Evolutionary conservation across 208 protist species (phyloP).

Genomic region (Leishmania tropica): DNA sequence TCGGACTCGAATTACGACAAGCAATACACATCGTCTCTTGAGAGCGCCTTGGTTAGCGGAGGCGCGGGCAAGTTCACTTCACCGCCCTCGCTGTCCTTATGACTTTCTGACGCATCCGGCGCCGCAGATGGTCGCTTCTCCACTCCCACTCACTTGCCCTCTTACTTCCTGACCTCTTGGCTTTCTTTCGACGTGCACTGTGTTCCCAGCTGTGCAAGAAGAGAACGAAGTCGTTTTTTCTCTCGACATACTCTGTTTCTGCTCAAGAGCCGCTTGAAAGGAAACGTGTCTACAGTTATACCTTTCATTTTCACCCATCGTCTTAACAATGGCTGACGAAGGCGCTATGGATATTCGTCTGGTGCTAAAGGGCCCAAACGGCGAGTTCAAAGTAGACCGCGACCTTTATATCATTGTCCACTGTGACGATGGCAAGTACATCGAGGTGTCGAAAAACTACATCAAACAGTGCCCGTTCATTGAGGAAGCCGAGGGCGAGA

Average conservation of each 20-base stretch:
- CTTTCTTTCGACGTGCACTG: neutral
- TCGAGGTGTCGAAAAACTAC: conserved; percentile 45
- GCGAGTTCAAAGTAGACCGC: conserved; percentile 39
- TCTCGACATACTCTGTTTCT: neutral
- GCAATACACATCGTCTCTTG: neutral
- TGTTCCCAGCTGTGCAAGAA: neutral
- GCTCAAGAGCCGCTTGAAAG: neutral
- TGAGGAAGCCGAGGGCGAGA: conserved; percentile 23
- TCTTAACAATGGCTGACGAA: conserved; percentile 21
- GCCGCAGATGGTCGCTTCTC: neutral
- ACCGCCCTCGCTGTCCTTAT: no score
- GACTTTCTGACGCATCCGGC: neutral
- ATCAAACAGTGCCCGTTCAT: conserved; percentile 56
- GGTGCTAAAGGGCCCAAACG: conserved; percentile 39
- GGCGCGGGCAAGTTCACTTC: no score
- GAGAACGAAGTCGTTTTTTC: neutral
- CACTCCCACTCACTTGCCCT: neutral
- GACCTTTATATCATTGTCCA: conserved; percentile 40
- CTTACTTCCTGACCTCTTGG: neutral
- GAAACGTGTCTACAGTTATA: neutral
- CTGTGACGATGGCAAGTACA: conserved; percentile 65
- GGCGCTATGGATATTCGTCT: conserved; percentile 26
- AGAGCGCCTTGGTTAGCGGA: neutral
- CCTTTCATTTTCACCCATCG: neutral
- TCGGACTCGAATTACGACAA: neutral